Percentiles rank a stretch among this genome's conserved stretches.
These are phyloP conservation scores for Byssochlamys sp. DNA, from an alignment of 2,329 filamentous ascomycete genomes.

Conservation along the genomic window DNA sequence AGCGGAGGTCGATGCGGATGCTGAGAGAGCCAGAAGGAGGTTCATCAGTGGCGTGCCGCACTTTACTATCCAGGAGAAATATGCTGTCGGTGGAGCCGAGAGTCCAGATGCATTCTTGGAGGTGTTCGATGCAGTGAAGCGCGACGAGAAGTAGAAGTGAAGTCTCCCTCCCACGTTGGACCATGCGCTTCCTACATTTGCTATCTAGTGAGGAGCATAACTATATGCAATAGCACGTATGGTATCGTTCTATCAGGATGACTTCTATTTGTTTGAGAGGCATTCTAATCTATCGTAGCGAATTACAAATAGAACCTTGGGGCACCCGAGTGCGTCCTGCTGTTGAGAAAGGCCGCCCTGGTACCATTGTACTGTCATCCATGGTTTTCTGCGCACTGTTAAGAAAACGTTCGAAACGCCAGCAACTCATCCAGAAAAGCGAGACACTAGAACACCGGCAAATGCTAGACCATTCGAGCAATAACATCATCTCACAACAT, in stretches of 20 bases:
- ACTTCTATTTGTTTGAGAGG: not conserved
- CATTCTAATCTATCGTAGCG: not conserved
- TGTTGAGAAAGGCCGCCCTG: not conserved
- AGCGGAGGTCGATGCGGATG: conserved; percentile 49
- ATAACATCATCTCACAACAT: not conserved
- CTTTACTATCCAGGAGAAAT: conserved; percentile 61
- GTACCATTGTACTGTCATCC: not conserved
- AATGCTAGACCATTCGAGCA: not conserved
- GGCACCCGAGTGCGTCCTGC: not conserved
- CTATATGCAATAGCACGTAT: no score
- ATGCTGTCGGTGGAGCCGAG: conserved; percentile 62
- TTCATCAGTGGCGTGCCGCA: conserved; percentile 62
- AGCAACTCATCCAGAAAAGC: not conserved
- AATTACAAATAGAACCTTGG: not conserved
- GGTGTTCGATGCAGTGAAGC: conserved; percentile 54
- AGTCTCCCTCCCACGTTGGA: not conserved
- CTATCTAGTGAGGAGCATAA: no score
- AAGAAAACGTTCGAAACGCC: not conserved
- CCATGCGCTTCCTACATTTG: no score
- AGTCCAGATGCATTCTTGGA: conserved; percentile 58
- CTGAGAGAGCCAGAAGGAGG: conserved; percentile 42
- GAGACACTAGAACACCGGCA: not conserved
- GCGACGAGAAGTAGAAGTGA: conserved; percentile 10
- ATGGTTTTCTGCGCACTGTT: not conserved
- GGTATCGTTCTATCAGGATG: not conserved